Conservation (phyloP, 805 yeast species). For the Cyberlindnera lachancei region DNA sequence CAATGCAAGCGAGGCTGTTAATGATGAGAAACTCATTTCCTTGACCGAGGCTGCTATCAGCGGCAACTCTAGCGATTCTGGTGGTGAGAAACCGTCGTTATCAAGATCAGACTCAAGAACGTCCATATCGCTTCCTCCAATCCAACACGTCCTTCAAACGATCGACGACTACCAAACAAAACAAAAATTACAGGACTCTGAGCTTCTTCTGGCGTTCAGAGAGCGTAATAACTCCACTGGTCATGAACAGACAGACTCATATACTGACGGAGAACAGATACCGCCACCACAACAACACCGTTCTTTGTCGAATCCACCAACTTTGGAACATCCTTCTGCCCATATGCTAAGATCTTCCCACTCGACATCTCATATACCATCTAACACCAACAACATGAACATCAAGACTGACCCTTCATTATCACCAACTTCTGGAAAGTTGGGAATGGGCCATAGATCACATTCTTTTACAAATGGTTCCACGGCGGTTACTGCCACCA, state of each 20-base stretch:
- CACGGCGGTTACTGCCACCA: neutral
- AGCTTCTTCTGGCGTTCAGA: slow-evolving; percentile 19
- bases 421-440: slow-evolving; percentile 5
- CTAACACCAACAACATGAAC: slow-evolving; percentile 1
- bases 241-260: neutral
- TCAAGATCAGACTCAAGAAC: slow-evolving; percentile 2
- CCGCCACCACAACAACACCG: neutral
- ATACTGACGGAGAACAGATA: neutral
- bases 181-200: slow-evolving; percentile 23
- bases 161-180: slow-evolving; percentile 23
- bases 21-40: too few species aligned
- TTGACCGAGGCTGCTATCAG: neutral
- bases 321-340: neutral
- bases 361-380: slow-evolving; percentile 1
- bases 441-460: slow-evolving; percentile 1
- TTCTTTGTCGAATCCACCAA: neutral
- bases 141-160: slow-evolving; percentile 17
- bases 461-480: neutral
- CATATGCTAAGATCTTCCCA: slow-evolving; percentile 1
- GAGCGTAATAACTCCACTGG: slow-evolving; percentile 7
- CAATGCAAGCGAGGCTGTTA: too few species aligned
- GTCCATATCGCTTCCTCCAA: slow-evolving; percentile 17
- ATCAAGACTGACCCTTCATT: slow-evolving; percentile 1
- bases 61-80: too few species aligned
- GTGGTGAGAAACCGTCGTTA: too few species aligned